Conservation (phyloP, 164 flowering plant genomes). For the Umbellularia californica region DNA sequence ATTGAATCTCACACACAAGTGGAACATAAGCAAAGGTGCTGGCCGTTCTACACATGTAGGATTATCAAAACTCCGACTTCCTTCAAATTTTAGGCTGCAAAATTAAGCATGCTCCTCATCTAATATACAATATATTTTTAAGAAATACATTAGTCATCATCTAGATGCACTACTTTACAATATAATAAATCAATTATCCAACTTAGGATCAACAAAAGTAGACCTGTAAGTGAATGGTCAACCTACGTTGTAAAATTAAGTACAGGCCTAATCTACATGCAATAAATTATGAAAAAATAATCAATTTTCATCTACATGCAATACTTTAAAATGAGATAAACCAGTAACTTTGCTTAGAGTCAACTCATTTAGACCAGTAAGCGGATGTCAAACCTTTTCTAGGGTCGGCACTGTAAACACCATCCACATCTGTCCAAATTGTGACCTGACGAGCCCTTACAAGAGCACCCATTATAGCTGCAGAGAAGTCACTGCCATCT, state of each 20-base stretch:
- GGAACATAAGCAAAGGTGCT: neutral
- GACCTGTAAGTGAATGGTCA: no score
- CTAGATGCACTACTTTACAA: no score
- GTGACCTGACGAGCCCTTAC: conserved; percentile 83
- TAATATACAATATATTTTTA: no score
- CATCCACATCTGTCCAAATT: conserved; percentile 99
- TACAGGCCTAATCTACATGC: no score
- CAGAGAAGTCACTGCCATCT: conserved; percentile 99
- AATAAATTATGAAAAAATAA: no score
- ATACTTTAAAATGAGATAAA: neutral
- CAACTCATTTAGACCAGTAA: neutral
- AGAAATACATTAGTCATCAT: no score
- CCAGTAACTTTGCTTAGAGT: neutral
- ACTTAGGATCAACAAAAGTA: no score
- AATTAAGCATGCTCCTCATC: neutral
- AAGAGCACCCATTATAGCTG: conserved; percentile 95
- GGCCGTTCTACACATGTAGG: neutral
- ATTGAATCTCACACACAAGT: neutral
- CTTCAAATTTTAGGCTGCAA: neutral
- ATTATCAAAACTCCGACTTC: neutral
- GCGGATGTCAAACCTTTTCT: conserved; percentile 66
- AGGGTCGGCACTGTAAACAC: conserved; percentile 98
- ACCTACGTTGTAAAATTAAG: no score
- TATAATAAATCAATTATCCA: no score
- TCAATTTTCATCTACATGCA: neutral